phyloP scores from a whole-genome alignment of 1,139 yeast genomes.

The Casaregolazyma lundiana region DNA sequence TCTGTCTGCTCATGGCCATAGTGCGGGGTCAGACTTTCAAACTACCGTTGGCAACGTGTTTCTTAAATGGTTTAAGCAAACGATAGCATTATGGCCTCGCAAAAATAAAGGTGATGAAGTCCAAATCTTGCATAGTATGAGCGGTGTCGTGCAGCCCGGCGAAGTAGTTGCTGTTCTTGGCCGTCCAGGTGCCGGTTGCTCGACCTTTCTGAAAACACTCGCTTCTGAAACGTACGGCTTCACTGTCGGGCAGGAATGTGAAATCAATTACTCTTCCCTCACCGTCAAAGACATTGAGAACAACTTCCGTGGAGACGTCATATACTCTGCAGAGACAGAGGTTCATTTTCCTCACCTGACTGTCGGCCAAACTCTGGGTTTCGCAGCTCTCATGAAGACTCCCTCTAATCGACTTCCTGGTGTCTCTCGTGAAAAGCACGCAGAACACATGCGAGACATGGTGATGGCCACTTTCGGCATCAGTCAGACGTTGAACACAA shows the following conservation, averaged over 20 bases:
- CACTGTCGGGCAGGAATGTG: conserved; percentile 40
- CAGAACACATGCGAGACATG: conserved; percentile 45
- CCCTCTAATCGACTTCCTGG: conserved; percentile 51
- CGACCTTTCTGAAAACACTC: conserved; percentile 52
- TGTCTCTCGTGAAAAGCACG: conserved; percentile 45
- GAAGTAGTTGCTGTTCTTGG: conserved; percentile 61
- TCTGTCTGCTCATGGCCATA: conserved; percentile 68
- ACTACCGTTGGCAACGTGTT: conserved; percentile 41
- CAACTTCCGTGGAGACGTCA: conserved; percentile 47
- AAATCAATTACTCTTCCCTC: conserved; percentile 46
- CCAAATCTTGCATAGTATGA: conserved; percentile 40
- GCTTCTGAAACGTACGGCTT: conserved; percentile 48
- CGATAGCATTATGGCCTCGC: conserved; percentile 23
- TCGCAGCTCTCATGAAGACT: conserved; percentile 58
- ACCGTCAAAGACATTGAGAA: conserved; percentile 45
- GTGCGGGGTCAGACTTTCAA: conserved; percentile 77
- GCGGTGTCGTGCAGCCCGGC: conserved; percentile 49
- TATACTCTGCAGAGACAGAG: conserved; percentile 58
- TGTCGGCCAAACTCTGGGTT: conserved; percentile 57
- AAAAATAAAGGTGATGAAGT: conserved; percentile 29
- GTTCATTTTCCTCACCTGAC: conserved; percentile 61
- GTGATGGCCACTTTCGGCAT: conserved; percentile 57
- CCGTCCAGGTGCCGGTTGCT: conserved; percentile 66
- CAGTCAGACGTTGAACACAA: conserved; percentile 50
- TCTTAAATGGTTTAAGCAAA: conserved; percentile 10